Percentiles rank a stretch among this genome's conserved stretches.
Evolutionary conservation across 345 rosid genomes (phyloP).

Genomic region (Syzygium aqueum): DNA sequence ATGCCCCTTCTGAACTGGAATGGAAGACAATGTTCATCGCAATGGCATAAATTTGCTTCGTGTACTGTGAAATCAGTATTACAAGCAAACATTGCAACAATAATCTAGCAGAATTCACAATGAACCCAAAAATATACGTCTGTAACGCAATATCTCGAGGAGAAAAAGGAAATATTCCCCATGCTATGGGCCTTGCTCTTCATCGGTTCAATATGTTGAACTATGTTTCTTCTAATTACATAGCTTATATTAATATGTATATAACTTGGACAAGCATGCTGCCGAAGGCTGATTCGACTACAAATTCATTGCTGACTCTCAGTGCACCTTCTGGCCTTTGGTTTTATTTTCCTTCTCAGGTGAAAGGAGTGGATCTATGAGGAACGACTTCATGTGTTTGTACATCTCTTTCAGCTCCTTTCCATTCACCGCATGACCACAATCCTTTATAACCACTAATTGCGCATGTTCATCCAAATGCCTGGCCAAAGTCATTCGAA

Average conservation of each 20-base stretch:
- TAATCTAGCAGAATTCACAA: neutral
- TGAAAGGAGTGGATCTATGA: neutral
- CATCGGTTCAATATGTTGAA: neutral
- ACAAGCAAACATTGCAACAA: neutral
- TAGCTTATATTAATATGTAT: neutral
- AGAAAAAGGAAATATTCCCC: neutral
- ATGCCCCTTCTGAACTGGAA: neutral
- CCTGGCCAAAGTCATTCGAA: neutral
- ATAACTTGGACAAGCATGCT: neutral
- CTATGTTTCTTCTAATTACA: neutral
- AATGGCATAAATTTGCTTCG: neutral
- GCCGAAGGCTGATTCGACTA: neutral
- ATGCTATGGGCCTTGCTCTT: neutral
- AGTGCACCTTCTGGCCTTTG: neutral
- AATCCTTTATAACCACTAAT: conserved; percentile 5
- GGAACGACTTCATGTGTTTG: conserved; percentile 3
- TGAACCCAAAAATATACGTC: neutral
- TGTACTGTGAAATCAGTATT: neutral
- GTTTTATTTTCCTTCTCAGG: neutral
- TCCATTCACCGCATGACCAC: conserved; percentile 1
- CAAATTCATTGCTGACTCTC: neutral
- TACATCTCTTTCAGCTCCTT: conserved; percentile 1
- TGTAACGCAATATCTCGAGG: neutral
- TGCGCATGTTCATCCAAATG: conserved; percentile 6
- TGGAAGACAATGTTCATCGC: neutral